Conservation (phyloP, 2,329 filamentous ascomycete species). For the Fusarium udum region DNA sequence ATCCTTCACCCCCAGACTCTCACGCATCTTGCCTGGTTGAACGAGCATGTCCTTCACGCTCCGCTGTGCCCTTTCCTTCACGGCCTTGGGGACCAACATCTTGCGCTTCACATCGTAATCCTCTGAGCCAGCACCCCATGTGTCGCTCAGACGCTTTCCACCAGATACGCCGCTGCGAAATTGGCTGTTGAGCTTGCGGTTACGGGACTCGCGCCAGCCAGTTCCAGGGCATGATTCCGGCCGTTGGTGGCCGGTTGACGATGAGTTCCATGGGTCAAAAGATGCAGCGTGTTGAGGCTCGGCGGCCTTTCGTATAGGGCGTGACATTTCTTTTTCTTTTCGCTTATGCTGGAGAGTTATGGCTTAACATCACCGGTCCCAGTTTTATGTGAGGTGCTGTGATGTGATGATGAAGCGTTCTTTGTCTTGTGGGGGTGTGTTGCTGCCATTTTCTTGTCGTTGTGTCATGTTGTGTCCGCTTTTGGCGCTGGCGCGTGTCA, state of each 20-base stretch:
- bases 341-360: background rate
- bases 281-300: constrained; percentile 54
- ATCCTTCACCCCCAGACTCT: constrained; percentile 23
- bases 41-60: constrained; percentile 66
- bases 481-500: constrained; percentile 37
- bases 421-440: background rate
- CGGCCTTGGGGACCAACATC: constrained; percentile 55
- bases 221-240: constrained; percentile 72
- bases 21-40: constrained; percentile 56
- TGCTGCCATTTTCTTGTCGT: constrained; percentile 15
- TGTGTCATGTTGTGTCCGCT: constrained; percentile 20
- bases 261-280: constrained; percentile 78
- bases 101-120: constrained; percentile 60
- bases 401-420: background rate
- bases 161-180: constrained; percentile 68
- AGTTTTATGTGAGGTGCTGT: background rate
- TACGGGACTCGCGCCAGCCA: constrained; percentile 76
- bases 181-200: constrained; percentile 74
- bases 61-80: constrained; percentile 50
- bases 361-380: background rate
- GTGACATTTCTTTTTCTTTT: constrained; percentile 3
- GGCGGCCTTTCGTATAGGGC: constrained; percentile 46
- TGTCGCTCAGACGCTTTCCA: constrained; percentile 69
- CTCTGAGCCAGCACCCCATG: constrained; percentile 70
- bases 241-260: constrained; percentile 80